A percentile compares a stretch with the other conserved stretches of the same genome.
phyloP scores from a whole-genome alignment of 345 rosid genomes.

The Pugionium cornutum region DNA sequence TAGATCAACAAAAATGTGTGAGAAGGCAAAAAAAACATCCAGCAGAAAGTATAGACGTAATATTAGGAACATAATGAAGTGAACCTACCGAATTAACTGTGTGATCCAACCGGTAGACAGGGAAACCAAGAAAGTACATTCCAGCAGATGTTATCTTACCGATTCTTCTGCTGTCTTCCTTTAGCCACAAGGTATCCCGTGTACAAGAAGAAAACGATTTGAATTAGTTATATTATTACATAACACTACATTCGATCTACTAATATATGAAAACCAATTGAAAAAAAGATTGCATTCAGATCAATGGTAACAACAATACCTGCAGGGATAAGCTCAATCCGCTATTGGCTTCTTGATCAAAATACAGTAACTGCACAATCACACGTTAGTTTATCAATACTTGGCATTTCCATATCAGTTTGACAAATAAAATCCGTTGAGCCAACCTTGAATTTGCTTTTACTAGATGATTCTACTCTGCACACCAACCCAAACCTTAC shows the following conservation, averaged over 20 bases:
- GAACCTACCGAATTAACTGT: slow-evolving; percentile 68
- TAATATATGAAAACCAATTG: not conserved
- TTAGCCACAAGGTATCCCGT: not conserved
- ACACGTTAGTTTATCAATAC: slow-evolving; percentile 17
- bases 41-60: not conserved
- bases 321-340: slow-evolving; percentile 92
- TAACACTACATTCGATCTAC: not conserved
- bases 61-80: slow-evolving; percentile 14
- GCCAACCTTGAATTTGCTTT: slow-evolving; percentile 96
- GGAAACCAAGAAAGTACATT: slow-evolving; percentile 95
- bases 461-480: slow-evolving; percentile 88
- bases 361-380: slow-evolving; percentile 79
- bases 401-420: slow-evolving; percentile 15
- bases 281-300: not conserved
- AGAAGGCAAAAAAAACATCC: slow-evolving; percentile 6
- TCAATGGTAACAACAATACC: slow-evolving; percentile 48
- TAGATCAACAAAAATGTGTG: slow-evolving; percentile 30
- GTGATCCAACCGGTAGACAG: slow-evolving; percentile 89
- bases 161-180: slow-evolving; percentile 89
- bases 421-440: slow-evolving; percentile 3
- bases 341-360: slow-evolving; percentile 75
- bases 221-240: not conserved
- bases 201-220: slow-evolving; percentile 19
- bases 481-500: slow-evolving; percentile 83
- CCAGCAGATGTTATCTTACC: slow-evolving; percentile 94